phyloP scores from a whole-genome alignment of 129 eudicot species.

The Escallonia herrerae region DNA sequence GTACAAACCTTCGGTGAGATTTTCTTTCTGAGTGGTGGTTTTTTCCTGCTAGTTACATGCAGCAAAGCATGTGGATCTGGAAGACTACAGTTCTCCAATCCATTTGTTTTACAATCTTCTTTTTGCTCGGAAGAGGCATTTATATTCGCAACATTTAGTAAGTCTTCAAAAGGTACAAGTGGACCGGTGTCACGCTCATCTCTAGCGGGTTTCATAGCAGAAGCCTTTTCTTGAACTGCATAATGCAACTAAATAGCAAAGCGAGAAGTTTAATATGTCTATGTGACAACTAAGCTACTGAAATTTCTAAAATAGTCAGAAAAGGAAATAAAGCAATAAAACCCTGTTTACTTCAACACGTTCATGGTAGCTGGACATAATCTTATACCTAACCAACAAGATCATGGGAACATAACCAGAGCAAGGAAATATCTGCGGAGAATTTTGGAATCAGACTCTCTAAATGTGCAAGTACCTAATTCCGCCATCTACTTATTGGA shows the following conservation, averaged over 20 bases:
- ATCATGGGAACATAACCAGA: background rate
- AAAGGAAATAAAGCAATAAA: too few relatives aligned
- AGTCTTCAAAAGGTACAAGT: conserved; percentile 80
- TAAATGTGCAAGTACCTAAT: background rate
- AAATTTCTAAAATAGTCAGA: background rate
- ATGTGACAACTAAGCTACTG: background rate
- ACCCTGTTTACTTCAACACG: too few relatives aligned
- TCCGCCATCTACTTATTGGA: background rate
- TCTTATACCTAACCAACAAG: background rate
- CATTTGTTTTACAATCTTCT: conserved; percentile 14
- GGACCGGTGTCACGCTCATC: conserved; percentile 40
- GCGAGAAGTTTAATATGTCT: background rate
- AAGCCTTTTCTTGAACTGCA: conserved; percentile 38
- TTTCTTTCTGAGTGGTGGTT: conserved; percentile 44
- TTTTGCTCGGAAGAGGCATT: conserved; percentile 29
- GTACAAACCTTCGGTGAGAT: conserved; percentile 45
- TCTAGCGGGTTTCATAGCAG: conserved; percentile 45
- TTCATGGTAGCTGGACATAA: background rate
- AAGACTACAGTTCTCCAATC: conserved; percentile 32
- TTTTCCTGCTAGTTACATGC: conserved; percentile 83
- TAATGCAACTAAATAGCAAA: conserved; percentile 36
- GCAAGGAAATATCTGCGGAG: background rate
- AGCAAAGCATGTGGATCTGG: conserved; percentile 67
- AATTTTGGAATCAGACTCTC: background rate
- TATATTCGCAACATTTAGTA: conserved; percentile 41